Evolutionary conservation across 1,284 basidiomycete genomes (phyloP).

Genomic region (Cutaneotrichosporon sp.): DNA sequence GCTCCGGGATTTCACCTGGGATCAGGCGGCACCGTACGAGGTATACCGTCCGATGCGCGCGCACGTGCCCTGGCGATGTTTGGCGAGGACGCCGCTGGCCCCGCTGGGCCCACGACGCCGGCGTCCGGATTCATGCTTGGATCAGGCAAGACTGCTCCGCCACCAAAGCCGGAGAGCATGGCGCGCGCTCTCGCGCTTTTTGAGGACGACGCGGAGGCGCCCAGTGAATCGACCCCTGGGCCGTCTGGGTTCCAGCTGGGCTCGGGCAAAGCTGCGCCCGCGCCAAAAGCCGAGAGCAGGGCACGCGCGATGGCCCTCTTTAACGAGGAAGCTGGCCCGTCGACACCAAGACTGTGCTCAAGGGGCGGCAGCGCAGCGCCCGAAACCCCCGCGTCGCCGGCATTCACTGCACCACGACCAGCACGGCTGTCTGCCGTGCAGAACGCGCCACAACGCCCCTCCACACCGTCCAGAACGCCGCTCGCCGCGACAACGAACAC

Average conservation of each 20-base stretch:
- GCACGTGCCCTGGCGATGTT: constrained; percentile 6
- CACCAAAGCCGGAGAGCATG: not conserved
- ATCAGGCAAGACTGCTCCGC: not conserved
- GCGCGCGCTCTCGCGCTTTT: constrained; percentile 3
- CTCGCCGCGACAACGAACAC: constrained; percentile 30
- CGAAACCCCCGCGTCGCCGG: not conserved
- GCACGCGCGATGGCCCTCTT: not conserved
- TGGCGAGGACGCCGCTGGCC: constrained; percentile 1
- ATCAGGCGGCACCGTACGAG: not conserved
- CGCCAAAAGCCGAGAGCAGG: not conserved
- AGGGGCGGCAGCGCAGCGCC: not conserved
- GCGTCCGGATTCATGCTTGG: not conserved
- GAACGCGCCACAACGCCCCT: not conserved
- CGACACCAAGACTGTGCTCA: not conserved
- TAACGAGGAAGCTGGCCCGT: not conserved
- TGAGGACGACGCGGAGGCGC: constrained; percentile 2
- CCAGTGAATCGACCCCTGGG: not conserved
- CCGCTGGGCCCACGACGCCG: not conserved
- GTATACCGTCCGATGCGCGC: not conserved
- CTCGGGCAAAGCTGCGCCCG: not conserved
- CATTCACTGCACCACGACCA: not conserved
- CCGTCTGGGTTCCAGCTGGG: not conserved
- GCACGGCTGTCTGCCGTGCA: too few relatives aligned
- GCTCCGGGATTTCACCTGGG: constrained; percentile 2
- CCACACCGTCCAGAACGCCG: constrained; percentile 26